Base-by-base conservation (phyloP, 176 grass and related monocot species). In the Dactylis glomerata region DNA sequence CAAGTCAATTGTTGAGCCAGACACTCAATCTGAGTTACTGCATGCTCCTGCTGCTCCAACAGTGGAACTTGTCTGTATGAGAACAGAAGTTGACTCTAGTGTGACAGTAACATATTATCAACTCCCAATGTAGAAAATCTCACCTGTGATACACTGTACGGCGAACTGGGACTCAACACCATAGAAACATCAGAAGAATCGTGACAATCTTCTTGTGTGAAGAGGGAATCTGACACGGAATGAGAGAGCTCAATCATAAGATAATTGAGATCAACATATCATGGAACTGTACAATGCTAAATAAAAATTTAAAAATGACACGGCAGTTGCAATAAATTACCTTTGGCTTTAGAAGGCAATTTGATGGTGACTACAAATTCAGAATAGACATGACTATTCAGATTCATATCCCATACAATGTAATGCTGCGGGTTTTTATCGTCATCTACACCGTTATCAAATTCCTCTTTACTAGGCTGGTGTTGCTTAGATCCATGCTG, bases 361-460 rank as follows among this genome's bases (percentile, higher is more conserved):
- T 92, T 94, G 88, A 94, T 78, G 77, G 88, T 92, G 73, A 96
- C 91, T 72, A 92, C 84, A 87, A 88, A 99, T 84, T 99, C 97
- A 82, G 97, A 87, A 92, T 94, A 96, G 75, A 99, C 70, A 65
- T 93, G 89, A 55, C 86, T 96, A 92, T 87, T 86, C 85, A 96
- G 68, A 91, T 99, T 89, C 83, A 87, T 81, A 84, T 94, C 93
- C 96, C 96, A 99, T 83, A 99, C 86, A 76, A 96, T 81, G 88
- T 99, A 99, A 88, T 94, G 93, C 61, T 94, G 91, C 31, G 96
- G 96, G 50, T 91, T 94, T 86, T 91, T 70, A 80, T 92, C 34
- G 86, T 96, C 90, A 91, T 99, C 97, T 92, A 96, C 91, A 56
- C 97, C 97, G 81, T 88, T 99, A 85, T 99, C 97, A 82, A 92